Conservation (phyloP, 2,329 filamentous ascomycete species). For the Cytospora schulzeri region DNA sequence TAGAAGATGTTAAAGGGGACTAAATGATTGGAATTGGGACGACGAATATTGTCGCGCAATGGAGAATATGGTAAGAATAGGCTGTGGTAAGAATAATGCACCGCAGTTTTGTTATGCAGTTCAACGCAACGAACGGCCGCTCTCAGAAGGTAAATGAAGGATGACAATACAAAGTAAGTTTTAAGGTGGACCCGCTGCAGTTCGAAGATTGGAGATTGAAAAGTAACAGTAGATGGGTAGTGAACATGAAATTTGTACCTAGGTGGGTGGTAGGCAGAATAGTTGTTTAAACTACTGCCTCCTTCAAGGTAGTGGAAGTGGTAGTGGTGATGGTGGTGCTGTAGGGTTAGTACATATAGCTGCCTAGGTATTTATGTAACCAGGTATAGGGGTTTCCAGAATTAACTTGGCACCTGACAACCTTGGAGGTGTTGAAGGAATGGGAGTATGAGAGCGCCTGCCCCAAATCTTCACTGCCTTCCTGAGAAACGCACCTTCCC, state of each 20-base stretch:
- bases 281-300: not conserved
- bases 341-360: not conserved
- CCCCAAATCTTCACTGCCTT: not conserved
- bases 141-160: not conserved
- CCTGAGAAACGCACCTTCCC: not conserved
- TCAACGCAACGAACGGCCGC: not conserved
- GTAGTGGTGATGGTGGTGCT: not conserved
- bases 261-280: not conserved
- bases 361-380: not conserved
- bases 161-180: not conserved
- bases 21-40: not conserved
- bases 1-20: not conserved
- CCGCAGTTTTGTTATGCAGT: not conserved
- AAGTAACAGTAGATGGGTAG: not conserved
- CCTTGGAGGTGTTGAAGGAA: not conserved
- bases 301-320: not conserved
- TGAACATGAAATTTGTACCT: not conserved
- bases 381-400: not conserved
- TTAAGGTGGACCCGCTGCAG: not conserved
- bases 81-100: conserved; percentile 7
- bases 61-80: conserved; percentile 13
- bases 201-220: not conserved
- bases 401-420: not conserved
- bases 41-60: not conserved
- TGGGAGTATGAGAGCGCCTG: not conserved